Base-by-base conservation (phyloP, 2,329 filamentous ascomycete species). In the Cladosporium sphaerospermum region DNA sequence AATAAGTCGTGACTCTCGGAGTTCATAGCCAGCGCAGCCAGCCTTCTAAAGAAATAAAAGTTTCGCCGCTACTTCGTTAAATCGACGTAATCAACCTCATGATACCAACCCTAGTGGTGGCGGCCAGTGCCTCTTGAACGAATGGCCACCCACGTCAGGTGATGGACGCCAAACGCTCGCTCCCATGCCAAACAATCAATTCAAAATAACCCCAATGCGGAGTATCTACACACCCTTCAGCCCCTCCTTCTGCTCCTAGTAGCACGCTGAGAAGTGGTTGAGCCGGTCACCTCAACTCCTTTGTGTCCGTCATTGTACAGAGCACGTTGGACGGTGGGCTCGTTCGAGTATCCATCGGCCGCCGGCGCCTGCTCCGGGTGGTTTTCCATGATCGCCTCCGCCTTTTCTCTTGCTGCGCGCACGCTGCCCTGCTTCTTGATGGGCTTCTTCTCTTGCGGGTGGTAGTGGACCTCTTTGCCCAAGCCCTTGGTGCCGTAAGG, bases 401-500 rank as follows among this genome's bases (percentile, higher is more conserved):
- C 60, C 10, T 54, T 57, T 42, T 58, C 43, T 23, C 61, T 58
- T 7, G 60, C 64, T 4, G 58, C 58, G 41, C 56, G 63, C n/a
- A 63, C 56, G 47, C 57, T 60, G 9, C 58, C 61, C 47, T 61
- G 58, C 11, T 56, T 51, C 43, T 48, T 53, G 16, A 32, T 53
- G 4, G 46, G 52, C 46, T 59, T 56, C 59, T 62, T 62, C 47
- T 57, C 62, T 41, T 56, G 57, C 33, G 57, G 59, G 53, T 64
- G 57, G 45, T 57, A 62, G 52, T 62, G 60, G 36, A 58, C 56
- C n/a, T 63, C 59, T 31, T 61, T 54, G 6, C 59, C 64, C 3
- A 61, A 50, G 16, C 65, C 64, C 58, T 68, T 70, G 10, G 75
- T 77, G 39, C 75, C 75, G 13, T 72, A 66, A 5, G 75, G 85